Evolutionary conservation across 768 basidiomycete genomes (phyloP).

Genomic region (Boletus vinaceobasis): DNA sequence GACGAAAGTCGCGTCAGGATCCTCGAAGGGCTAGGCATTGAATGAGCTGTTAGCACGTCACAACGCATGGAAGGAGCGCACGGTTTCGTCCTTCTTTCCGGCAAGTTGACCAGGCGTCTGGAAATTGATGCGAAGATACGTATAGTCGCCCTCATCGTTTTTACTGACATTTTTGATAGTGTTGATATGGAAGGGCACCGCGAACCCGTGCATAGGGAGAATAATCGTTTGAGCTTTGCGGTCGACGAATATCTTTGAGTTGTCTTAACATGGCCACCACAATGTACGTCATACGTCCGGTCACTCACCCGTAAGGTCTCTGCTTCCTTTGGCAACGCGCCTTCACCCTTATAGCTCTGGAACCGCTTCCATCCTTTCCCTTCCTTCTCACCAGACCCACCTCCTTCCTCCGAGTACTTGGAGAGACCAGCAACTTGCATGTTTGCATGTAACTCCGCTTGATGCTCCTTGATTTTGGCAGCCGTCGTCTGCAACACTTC

Average conservation of each 20-base stretch:
- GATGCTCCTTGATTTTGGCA: slow-evolving; percentile 84
- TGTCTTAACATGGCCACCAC: slow-evolving; percentile 6
- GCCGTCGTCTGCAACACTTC: slow-evolving; percentile 76
- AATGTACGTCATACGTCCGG: not conserved
- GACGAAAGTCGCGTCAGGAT: slow-evolving; percentile 93
- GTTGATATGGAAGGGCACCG: slow-evolving; percentile 97
- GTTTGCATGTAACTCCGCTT: slow-evolving; percentile 72
- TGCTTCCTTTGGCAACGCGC: slow-evolving; percentile 79
- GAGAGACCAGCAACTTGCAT: slow-evolving; percentile 79
- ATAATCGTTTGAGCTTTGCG: slow-evolving; percentile 87
- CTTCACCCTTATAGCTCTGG: slow-evolving; percentile 96
- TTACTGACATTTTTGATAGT: slow-evolving; percentile 98
- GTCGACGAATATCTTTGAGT: slow-evolving; percentile 79
- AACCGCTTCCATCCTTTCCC: slow-evolving; percentile 95
- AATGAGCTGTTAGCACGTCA: slow-evolving; percentile 3
- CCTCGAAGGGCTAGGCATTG: slow-evolving; percentile 77
- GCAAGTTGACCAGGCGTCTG: slow-evolving; percentile 97
- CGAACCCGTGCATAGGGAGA: slow-evolving; percentile 90
- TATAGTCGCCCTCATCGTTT: slow-evolving; percentile 93
- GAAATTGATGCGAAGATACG: slow-evolving; percentile 95
- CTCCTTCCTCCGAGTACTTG: slow-evolving; percentile 80
- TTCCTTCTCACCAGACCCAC: slow-evolving; percentile 70
- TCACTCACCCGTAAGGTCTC: slow-evolving; percentile 71
- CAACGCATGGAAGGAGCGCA: slow-evolving; percentile 12
- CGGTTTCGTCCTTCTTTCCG: slow-evolving; percentile 98